Base-by-base conservation (phyloP, 2,329 filamentous ascomycete genomes). In the Plenodomus biglobosus region DNA sequence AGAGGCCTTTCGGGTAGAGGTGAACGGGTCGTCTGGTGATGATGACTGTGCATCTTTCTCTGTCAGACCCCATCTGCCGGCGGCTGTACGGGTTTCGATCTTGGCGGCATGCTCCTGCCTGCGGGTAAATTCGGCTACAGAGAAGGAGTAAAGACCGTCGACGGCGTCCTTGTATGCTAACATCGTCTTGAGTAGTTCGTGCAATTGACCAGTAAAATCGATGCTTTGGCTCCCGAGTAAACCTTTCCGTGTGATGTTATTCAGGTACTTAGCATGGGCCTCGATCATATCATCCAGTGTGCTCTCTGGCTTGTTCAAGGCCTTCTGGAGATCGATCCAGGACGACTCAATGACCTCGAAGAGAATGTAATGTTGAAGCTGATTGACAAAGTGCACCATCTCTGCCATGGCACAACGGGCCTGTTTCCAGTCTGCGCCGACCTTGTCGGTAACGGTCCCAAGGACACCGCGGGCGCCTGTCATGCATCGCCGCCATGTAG, bases 301-400 rank as follows among this genome's bases (percentile, higher is more conserved):
- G 66, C 87, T 92, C 58, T 89, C 88, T 13, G 92, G 90, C 68
- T 88, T 90, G 46, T 82, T 84, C 53, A 97, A 86, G 24, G 88
- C 87, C 21, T 84, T 82, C 71, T 96, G 89, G 2, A 99, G 81
- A 66, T 92, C 87, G 53, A 89, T 88, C 95, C 94, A 99, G 40
- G 90, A 94, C 30, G 89, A 87, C 72, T 99, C 94, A 61, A 99
- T 97, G 59, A 99, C 94, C 72, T 99, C 94, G 66, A 97, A 99
- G 8, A 99, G 80, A 59, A 99, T 96, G 71, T 99, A 99, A 76
- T 97, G 96, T 72, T 99, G 94, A 13, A 99, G 80, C 73, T 99
- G 94, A 55, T 90, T 90, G 65, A 97, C 86, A 66, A 99, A 97
- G 71, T 99, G 95, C 15, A 97, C 90, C 94, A 99, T 99, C 73